Evolutionary conservation across 148 eudicot species (phyloP), one percentile per base, ranked within the genome.

Genomic region (Persicaria maculosa): DNA sequence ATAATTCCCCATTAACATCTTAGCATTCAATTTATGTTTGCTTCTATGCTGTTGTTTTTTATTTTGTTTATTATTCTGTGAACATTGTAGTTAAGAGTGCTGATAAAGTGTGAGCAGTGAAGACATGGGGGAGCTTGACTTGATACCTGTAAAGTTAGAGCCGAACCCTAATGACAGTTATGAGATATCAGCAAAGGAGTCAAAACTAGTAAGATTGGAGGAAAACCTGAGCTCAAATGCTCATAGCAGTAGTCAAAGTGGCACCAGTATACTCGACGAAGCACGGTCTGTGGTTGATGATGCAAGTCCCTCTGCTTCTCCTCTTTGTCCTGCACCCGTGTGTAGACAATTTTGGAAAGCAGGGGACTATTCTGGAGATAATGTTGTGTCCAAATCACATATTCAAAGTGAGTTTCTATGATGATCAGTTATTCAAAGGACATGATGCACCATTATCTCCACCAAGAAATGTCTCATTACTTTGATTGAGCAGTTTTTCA

Each of bases 281-380:
- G 81, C 78, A 53, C 82, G 47, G 36, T 80, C 84, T 50, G 74
- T 82, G 69, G 73, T 54, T 75, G 88, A 86, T 73, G 89, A 86
- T 74, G 74, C 87, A 44, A 80, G 80, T 85, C 84, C 79, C 72
- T 81, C 91, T 48, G 75, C 84, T 31, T 85, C 88, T 43, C 82
- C 92, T 45, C 57, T 86, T 70, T 83, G 85, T 77, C 84, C 94
- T n/a, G 97, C 94, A 70, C 98, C 98, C 36, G 67, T 93, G 50
- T 91, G 97, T 82, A 92, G 98, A 68, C 97, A 93, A 74, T 93
- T 93, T 76, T 93, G 98, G 98, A 93, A 82, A 88, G 91, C 97
- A 77, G 97, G 97, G 78, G 79, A 86, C 78, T 93, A 93, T 73
- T 82, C 12, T 48, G 52, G 84, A 14, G 86, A 87, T 54, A 77